phyloP scores from a whole-genome alignment of 2,329 filamentous ascomycete species.

The Conoideocrella luteorostrata region DNA sequence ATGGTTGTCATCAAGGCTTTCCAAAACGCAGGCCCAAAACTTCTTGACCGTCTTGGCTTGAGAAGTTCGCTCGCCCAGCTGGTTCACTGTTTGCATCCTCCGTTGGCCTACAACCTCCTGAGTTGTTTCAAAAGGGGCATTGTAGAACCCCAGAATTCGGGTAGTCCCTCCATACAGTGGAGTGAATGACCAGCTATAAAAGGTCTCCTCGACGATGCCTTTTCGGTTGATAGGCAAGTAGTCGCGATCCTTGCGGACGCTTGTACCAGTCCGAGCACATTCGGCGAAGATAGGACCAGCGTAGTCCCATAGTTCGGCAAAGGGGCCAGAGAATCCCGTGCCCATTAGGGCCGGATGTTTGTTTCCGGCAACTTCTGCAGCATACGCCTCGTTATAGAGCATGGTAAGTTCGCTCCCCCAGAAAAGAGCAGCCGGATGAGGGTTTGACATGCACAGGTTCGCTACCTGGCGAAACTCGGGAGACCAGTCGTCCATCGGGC shows the following conservation, averaged over 20 bases:
- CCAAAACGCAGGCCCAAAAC: conserved; percentile 27
- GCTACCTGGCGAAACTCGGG: conserved; percentile 35
- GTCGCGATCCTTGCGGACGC: conserved; percentile 27
- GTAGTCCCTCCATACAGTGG: conserved; percentile 30
- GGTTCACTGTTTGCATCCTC: conserved; percentile 26
- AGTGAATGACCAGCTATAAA: conserved; percentile 31
- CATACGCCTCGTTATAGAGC: conserved; percentile 57
- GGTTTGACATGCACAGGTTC: conserved; percentile 31
- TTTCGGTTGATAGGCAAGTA: conserved; percentile 24
- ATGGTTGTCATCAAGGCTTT: conserved; percentile 26
- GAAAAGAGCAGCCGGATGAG: conserved; percentile 46
- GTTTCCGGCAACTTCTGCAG: conserved; percentile 50
- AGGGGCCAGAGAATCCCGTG: conserved; percentile 48
- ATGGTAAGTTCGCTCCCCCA: conserved; percentile 57
- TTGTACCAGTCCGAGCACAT: conserved; percentile 27
- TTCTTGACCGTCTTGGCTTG: conserved; percentile 27
- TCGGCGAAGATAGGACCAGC: conserved; percentile 26
- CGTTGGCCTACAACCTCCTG: conserved; percentile 25
- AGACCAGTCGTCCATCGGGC: conserved; percentile 37
- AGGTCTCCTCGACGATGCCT: conserved; percentile 33
- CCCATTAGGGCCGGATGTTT: conserved; percentile 58
- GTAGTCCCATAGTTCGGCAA: conserved; percentile 41
- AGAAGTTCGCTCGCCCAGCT: conserved; percentile 22
- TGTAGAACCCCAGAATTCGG: conserved; percentile 32
- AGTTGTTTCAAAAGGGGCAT: conserved; percentile 32